These are phyloP conservation scores for Cyanidioschyzon merolae DNA, from an alignment of 23 red algal species.

Conservation along the genomic window DNA sequence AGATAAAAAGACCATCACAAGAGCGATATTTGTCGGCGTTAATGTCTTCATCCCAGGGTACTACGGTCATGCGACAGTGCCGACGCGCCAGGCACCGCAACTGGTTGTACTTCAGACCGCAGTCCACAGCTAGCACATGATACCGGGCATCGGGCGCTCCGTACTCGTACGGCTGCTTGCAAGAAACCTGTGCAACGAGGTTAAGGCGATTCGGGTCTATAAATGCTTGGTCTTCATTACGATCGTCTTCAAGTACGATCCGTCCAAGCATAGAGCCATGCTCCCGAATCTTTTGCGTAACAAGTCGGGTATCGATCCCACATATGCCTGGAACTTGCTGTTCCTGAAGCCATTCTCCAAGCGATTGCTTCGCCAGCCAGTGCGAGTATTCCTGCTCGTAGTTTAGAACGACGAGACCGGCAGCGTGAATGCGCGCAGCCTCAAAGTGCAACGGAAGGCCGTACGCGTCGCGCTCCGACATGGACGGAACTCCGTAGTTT, in stretches of 20 bases:
- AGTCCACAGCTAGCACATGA: conserved; percentile 75
- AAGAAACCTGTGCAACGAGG: conserved; percentile 82
- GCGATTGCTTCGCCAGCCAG: conserved; percentile 52
- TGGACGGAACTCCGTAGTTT: conserved; percentile 68
- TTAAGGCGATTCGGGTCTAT: conserved; percentile 56
- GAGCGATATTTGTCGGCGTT: conserved; percentile 9
- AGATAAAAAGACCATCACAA: conserved; percentile 82
- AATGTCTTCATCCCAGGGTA: conserved; percentile 68
- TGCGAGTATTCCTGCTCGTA: conserved; percentile 64
- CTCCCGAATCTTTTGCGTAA: conserved; percentile 80
- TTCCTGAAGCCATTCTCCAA: conserved; percentile 42
- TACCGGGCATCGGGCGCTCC: conserved; percentile 21
- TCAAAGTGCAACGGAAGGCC: conserved; percentile 36
- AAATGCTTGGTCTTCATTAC: conserved; percentile 19
- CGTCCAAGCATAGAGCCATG: conserved; percentile 67
- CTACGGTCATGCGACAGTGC: conserved; percentile 35
- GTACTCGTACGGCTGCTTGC: not conserved
- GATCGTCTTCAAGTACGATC: conserved; percentile 41
- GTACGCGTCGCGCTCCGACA: conserved; percentile 2
- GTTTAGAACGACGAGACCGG: conserved; percentile 61
- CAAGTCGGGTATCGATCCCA: conserved; percentile 73
- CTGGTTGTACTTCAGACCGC: conserved; percentile 88
- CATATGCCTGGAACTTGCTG: conserved; percentile 57
- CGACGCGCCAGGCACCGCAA: conserved; percentile 50
- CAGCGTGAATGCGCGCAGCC: conserved; percentile 49